Conservation (phyloP, 768 basidiomycete genomes). For the Neoboletus subvelutipes region DNA sequence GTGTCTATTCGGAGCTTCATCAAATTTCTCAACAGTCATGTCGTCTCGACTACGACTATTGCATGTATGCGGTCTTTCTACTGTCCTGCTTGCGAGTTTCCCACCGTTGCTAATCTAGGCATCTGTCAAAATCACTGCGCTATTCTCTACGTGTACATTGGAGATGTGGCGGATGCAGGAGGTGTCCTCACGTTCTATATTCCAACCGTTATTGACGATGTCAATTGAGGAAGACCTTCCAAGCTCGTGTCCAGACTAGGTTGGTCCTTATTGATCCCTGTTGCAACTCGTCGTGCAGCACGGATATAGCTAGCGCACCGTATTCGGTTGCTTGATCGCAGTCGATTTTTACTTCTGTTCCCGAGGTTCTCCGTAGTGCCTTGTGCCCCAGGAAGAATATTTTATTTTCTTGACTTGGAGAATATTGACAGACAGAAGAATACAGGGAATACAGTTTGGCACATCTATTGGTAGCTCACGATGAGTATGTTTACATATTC, state of each 20-base stretch:
- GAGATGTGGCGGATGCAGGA: constrained; percentile 72
- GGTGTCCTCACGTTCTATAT: constrained; percentile 89
- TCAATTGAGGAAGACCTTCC: constrained; percentile 20
- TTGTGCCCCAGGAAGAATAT: not conserved
- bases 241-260: not conserved
- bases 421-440: not conserved
- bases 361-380: too few relatives aligned
- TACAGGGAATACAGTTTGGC: constrained; percentile 4
- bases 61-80: constrained; percentile 57
- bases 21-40: constrained; percentile 79
- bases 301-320: not conserved
- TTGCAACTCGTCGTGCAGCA: not conserved
- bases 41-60: constrained; percentile 81
- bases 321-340: not conserved
- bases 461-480: constrained; percentile 8
- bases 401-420: not conserved
- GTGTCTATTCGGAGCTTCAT: constrained; percentile 74
- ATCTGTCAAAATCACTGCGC: constrained; percentile 81
- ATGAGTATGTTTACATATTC: constrained; percentile 12
- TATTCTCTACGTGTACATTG: constrained; percentile 88
- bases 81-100: not conserved
- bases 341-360: not conserved
- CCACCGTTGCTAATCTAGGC: constrained; percentile 41
- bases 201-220: constrained; percentile 70
- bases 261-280: not conserved